Evolutionary conservation across 768 basidiomycete species (phyloP).

Genomic region (Imleria badia): DNA sequence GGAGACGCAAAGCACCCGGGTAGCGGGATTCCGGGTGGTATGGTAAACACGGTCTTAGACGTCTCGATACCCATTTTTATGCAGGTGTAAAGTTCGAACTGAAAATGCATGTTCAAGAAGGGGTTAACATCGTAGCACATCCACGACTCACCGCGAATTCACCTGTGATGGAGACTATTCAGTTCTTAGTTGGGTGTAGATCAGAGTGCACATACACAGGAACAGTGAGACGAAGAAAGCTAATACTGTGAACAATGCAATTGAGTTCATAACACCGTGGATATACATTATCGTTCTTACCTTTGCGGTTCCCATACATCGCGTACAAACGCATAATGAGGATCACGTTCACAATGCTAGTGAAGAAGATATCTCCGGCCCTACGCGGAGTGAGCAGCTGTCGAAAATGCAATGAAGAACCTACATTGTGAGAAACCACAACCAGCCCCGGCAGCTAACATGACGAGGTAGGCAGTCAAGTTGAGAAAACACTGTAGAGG

Average conservation of each 20-base stretch:
- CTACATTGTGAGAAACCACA: neutral
- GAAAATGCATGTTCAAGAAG: neutral
- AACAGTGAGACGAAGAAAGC: neutral
- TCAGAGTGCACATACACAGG: neutral
- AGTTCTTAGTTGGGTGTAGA: neutral
- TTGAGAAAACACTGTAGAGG: neutral
- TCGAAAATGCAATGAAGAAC: neutral
- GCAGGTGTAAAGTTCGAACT: conserved; percentile 5
- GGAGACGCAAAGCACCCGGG: neutral
- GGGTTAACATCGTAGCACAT: neutral
- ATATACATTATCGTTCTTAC: neutral
- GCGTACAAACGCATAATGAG: conserved; percentile 4
- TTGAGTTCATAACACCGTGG: neutral
- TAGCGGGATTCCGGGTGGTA: neutral
- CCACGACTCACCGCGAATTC: neutral
- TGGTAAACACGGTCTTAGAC: neutral
- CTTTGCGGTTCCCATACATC: neutral
- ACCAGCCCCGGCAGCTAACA: neutral
- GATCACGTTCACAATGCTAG: conserved; percentile 1
- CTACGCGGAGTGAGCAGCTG: neutral
- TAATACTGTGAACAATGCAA: neutral
- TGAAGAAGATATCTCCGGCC: conserved; percentile 4
- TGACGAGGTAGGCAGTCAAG: neutral
- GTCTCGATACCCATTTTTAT: neutral
- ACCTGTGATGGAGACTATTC: neutral